A percentile compares a stretch with the other conserved stretches of the same genome.
phyloP scores from a whole-genome alignment of 148 eudicot species.

The Diospyros lotus region DNA sequence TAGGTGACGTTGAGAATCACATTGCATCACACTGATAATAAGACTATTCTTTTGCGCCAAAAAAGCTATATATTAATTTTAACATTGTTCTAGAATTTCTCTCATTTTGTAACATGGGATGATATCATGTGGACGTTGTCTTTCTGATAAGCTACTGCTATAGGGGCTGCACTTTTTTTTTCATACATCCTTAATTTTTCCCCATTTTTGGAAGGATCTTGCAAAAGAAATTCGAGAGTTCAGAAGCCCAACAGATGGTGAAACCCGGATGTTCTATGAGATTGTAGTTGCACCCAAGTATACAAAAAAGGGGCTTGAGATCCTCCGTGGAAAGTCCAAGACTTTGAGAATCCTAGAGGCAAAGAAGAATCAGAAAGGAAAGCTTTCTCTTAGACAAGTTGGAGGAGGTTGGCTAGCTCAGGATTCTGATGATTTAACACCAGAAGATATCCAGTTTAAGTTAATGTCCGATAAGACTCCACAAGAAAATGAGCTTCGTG shows the following conservation, averaged over 20 bases:
- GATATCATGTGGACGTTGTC: background rate
- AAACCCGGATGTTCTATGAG: conserved; percentile 98
- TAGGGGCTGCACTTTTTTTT: background rate
- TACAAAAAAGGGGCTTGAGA: conserved; percentile 77
- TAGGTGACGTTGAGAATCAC: background rate
- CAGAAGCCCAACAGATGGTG: conserved; percentile 94
- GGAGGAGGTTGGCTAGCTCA: conserved; percentile 99
- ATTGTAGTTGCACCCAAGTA: conserved; percentile 94
- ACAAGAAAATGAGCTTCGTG: conserved; percentile 57
- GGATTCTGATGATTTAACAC: conserved; percentile 84
- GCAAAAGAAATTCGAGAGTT: conserved; percentile 90
- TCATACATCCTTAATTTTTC: background rate
- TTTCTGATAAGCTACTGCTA: background rate
- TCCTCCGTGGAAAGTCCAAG: conserved; percentile 95
- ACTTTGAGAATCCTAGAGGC: conserved; percentile 95
- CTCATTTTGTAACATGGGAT: background rate
- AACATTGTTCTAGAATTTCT: background rate
- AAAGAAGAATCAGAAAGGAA: conserved; percentile 67
- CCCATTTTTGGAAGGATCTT: conserved; percentile 48
- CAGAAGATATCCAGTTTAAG: conserved; percentile 69
- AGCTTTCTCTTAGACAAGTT: conserved; percentile 87
- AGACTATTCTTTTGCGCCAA: background rate
- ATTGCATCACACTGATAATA: background rate
- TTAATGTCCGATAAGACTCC: conserved; percentile 60
- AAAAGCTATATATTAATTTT: background rate